phyloP scores from a whole-genome alignment of 1,139 yeast species.

The Sugiyamaella pinicola region DNA sequence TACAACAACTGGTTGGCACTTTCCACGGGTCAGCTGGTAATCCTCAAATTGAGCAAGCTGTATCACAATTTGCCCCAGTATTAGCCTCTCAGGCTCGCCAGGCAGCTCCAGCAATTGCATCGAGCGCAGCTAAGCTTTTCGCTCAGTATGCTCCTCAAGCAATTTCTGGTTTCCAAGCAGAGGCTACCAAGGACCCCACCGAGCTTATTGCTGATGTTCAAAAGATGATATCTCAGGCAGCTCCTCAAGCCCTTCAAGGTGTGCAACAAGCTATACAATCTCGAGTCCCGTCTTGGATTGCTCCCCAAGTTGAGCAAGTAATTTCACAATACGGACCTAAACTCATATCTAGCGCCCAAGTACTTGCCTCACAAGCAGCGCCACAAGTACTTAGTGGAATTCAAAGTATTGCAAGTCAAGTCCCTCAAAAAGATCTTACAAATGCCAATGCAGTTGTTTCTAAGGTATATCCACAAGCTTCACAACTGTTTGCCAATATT shows the following conservation, averaged over 20 bases:
- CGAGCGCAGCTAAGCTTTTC: not conserved
- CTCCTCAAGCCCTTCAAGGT: slow-evolving; percentile 3
- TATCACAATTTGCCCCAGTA: slow-evolving; percentile 11
- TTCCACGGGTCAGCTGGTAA: slow-evolving; percentile 2
- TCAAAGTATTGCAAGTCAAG: slow-evolving; percentile 8
- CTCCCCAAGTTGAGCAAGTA: slow-evolving; percentile 5
- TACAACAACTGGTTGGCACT: slow-evolving; percentile 2
- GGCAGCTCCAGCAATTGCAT: slow-evolving; percentile 3
- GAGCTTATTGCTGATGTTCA: slow-evolving; percentile 1
- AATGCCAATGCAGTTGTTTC: slow-evolving; percentile 3
- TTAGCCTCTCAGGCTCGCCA: slow-evolving; percentile 11
- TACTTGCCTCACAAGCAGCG: not conserved
- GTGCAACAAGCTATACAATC: not conserved
- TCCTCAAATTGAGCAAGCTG: slow-evolving; percentile 1
- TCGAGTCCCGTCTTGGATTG: slow-evolving; percentile 5
- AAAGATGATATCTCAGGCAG: slow-evolving; percentile 2
- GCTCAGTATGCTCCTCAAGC: slow-evolving; percentile 3
- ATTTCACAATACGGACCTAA: slow-evolving; percentile 4
- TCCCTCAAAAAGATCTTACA: slow-evolving; percentile 6
- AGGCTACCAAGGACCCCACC: not conserved
- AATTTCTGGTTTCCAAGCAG: not conserved
- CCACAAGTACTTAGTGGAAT: slow-evolving; percentile 5
- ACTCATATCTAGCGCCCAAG: not conserved
- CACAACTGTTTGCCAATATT: not conserved
- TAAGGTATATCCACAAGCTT: not conserved